phyloP scores from a whole-genome alignment of 768 basidiomycete genomes.

The Trametes elegans region DNA sequence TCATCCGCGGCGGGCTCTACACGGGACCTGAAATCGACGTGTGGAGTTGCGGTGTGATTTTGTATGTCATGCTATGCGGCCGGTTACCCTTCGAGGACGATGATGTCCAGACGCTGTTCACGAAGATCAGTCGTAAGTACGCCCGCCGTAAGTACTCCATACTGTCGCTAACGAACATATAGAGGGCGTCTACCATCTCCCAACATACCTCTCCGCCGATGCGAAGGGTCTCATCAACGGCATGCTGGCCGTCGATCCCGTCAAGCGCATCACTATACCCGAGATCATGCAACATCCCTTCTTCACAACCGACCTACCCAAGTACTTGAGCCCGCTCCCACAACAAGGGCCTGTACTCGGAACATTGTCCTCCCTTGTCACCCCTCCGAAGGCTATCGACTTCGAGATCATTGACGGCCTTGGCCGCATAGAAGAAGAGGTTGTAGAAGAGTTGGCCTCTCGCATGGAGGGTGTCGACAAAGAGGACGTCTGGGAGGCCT shows the following conservation, averaged over 20 bases:
- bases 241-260: constrained; percentile 93
- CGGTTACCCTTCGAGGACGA: constrained; percentile 97
- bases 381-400: constrained; percentile 62
- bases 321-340: constrained; percentile 84
- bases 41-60: constrained; percentile 98
- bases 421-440: constrained; percentile 88
- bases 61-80: constrained; percentile 97
- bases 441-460: constrained; percentile 76
- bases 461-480: constrained; percentile 73
- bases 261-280: constrained; percentile 90
- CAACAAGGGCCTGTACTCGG: constrained; percentile 78
- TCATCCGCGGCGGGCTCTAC: constrained; percentile 92
- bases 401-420: constrained; percentile 90
- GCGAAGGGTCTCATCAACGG: constrained; percentile 75
- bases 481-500: constrained; percentile 85
- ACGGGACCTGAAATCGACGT: constrained; percentile 98
- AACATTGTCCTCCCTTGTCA: constrained; percentile 68
- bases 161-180: constrained; percentile 11
- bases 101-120: constrained; percentile 88
- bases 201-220: constrained; percentile 74
- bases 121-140: constrained; percentile 84
- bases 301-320: constrained; percentile 80
- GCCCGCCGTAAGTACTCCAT: background rate
- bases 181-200: constrained; percentile 89
- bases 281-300: constrained; percentile 92